Evolutionary conservation across 2,329 filamentous ascomycete genomes (phyloP), one percentile per base, ranked within the genome.

Genomic region (Penicillium sp.): DNA sequence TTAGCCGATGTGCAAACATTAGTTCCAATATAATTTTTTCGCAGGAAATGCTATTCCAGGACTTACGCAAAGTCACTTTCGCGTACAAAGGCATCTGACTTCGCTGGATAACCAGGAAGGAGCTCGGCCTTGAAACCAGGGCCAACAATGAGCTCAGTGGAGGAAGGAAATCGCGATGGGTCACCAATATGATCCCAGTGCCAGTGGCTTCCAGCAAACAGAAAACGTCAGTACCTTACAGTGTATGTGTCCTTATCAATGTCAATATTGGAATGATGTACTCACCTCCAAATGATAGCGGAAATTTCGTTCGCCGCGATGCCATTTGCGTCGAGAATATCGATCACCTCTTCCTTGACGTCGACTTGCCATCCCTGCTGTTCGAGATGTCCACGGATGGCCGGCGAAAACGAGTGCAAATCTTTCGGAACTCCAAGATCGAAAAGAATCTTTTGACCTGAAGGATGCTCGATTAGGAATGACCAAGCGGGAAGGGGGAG

Each of bases 361-460:
- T 49, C 21, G 5, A 57, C 23, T 6, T 49, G 4, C 41, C 41
- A 43, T n/a, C 41, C 41, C 23, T 27, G 41, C 5, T 2, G 4
- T 27, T 43, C 0, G 15, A 43, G 4, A 27, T 17, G 15, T 12
- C 12, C 4, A 27, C 41, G 2, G 7, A 27, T 27, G 33, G 38
- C 51, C 7, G 73, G 73, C 0, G 77, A 66, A 10, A 78, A 64
- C 15, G 77, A 77, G 19, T 78, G 62, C 61, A 67, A 77, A 62
- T 84, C 79, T 61, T 80, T 80, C 6, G 76, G 71, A 6, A 78
- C 70, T 1, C 77, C 79, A 0, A 82, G 72, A 56, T 82, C 80
- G 60, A 81, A 82, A 4, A 82, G 66, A 1, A 80, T 64, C 23
- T 71, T 73, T 42, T 75, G 73, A 6, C 71, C 71, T 2, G 73